Base-by-base conservation (phyloP, 2,329 filamentous ascomycete genomes). In the Ophiostoma himal-ulmi region DNA sequence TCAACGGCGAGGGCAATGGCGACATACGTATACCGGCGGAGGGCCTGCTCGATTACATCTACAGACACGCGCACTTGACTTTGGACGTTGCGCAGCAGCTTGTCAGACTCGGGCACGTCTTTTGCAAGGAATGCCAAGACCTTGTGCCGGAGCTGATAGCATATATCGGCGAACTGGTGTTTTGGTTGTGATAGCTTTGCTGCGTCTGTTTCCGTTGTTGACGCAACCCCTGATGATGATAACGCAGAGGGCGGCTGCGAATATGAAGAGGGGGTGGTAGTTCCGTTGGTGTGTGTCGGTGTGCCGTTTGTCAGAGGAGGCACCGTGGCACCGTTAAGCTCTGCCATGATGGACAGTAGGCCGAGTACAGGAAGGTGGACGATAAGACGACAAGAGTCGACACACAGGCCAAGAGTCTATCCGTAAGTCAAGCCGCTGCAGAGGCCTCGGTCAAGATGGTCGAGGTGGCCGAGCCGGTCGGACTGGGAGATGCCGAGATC, bases 11-110 rank as follows among this genome's bases (percentile, higher is more conserved):
- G 5, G 10, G 30, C 30, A 30, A 30, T 30, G 30, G 30, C 30
- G n/a, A 72, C 87, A 71, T 81, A 95, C 89, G 85, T 85, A 79
- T 97, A 98, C 77, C 84, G 85, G 73, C 86, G 80, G 76, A 97
- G 82, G 17, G 94, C 92, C 75, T 92, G 86, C 72, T 88, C 85
- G 71, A 97, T 88, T 30, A 97, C 88, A 30, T 80, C 84, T 76
- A 96, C 83, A 34, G 93, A 90, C 69, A 87, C 82, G 72, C 88
- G 86, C 65, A 91, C 91, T 82, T 95, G 93, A 71, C 82, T 80
- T 80, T 97, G 94, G 37, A 93, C 87, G 70, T 83, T 83, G 75
- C 81, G 82, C 71, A 94, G 80, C 64, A 86, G 79, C 69, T 86
- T 81, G 26, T 85, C 84, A 30, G 70, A 68, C 3, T 83, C 81